Evolutionary conservation across 2,329 filamentous ascomycete genomes (phyloP), one percentile per base, ranked within the genome.

Genomic region (Piedraia hortae): DNA sequence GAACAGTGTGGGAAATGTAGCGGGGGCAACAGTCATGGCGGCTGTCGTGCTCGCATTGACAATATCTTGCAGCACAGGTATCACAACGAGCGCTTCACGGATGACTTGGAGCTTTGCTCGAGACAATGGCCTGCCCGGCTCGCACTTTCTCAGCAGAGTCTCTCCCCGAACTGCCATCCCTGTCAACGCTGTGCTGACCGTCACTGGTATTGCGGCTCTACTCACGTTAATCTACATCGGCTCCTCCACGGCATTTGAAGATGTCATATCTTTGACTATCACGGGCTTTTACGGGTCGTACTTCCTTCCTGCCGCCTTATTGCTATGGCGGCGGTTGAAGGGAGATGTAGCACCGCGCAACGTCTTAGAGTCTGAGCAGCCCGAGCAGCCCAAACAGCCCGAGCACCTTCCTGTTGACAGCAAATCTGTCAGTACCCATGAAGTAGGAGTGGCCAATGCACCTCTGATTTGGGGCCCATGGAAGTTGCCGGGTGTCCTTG

Each of bases 381-480:
- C 26, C 16, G 38, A 38, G 12, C 23, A 20, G 3, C 5, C 9
- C 6, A n/a, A 25, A 7, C 12, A 12, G 4, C 9, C 4, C 9
- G 17, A 21, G n/a, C 10, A 24, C 6, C 11, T 12, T 12, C n/a
- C 21, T 13, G 8, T 11, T 8, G 11, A 11, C 12, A 13, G 10
- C 15, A 3, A 10, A 11, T 7, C 22, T 7, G 6, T 6, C 9
- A 5, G 13, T 10, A 17, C 21, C 7, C 14, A 14, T 14, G 22
- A 26, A 15, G 17, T 25, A 10, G 21, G 20, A 10, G 30, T 37
- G 3, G 29, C 26, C 11, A 29, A 33, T 22, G 39, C 39, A 9
- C 34, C 31, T 11, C 38, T 56, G 1, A 36, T 46, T 5, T 65
- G 59, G 59, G 60, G 60, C 0, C 57, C 58, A 0, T 65, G 57